Base-by-base conservation (phyloP, 1,139 yeast genomes). In the Yamadazyma siamensis region DNA sequence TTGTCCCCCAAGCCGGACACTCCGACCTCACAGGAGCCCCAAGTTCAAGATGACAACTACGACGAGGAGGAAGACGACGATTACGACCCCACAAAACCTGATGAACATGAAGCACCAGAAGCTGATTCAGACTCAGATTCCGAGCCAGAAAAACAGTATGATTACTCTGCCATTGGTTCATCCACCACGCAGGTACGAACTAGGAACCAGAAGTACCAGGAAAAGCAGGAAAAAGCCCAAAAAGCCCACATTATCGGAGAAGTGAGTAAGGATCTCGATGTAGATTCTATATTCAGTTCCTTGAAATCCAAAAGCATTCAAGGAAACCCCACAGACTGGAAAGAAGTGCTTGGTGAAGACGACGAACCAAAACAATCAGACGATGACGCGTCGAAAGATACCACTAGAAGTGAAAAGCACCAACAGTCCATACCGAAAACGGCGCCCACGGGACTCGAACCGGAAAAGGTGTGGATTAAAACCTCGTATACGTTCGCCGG, bases 401-500 rank as follows among this genome's bases (percentile, higher is more conserved):
- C 48, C 48, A 33, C 46, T 48, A 23, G 46, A 46, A 34, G 56
- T 52, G 27, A 35, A 38, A 13, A 6, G 22, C 25, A 28, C 16
- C 15, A 15, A 17, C 21, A 10, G 8, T 6, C 36, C 29, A 28
- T 33, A 31, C 30, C 31, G 20, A 33, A 33, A 21, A 34, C 31
- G 7, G 28, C 40, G 6, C 5, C 17, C 7, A 13, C 23, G 6
- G 12, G 27, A 20, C 28, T 31, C 15, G 38, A 35, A 10, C 34
- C 12, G 50, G 64, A 12, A 59, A 71, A 71, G 50, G 72, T 91
- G 33, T 75, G 77, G 43, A 89, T 91, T 33, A 79, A 77, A 38
- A 70, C 94, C 34, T 75, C 80, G 5, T 89, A 86, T 52, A 82
- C 85, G 32, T 91, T 88, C 67, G 98, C 98, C 0, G 97, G 97